Conservation (phyloP, 2,329 filamentous ascomycete species). For the Gliomastix tumulicola region DNA sequence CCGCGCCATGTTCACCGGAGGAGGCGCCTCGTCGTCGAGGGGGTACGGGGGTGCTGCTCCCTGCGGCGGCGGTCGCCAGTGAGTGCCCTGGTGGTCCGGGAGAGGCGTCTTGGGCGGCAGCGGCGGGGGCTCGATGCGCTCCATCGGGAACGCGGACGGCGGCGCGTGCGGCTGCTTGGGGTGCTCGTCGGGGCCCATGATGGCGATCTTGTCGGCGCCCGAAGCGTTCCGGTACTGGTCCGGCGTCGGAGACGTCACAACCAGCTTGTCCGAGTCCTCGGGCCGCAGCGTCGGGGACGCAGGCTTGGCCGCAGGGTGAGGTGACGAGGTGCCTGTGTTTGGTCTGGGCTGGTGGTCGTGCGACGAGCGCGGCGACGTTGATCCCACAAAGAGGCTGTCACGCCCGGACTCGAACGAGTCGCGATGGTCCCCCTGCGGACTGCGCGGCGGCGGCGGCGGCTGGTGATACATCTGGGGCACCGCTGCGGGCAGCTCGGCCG, state of each 20-base stretch:
- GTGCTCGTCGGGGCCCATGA: conserved; percentile 52
- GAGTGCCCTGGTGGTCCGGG: conserved; percentile 34
- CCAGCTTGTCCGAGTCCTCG: conserved; percentile 45
- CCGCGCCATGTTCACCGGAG: conserved; percentile 74
- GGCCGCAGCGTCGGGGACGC: conserved; percentile 14
- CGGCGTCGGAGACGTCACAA: conserved; percentile 50
- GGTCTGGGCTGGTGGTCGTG: background rate
- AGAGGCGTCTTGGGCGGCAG: conserved; percentile 73
- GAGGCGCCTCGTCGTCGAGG: conserved; percentile 71
- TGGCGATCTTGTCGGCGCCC: conserved; percentile 62
- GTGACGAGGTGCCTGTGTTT: background rate
- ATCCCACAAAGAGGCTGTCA: conserved; percentile 38
- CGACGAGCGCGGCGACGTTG: conserved; percentile 11
- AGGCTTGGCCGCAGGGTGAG: background rate
- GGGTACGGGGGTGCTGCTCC: conserved; percentile 65
- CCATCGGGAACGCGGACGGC: conserved; percentile 17
- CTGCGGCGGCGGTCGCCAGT: background rate
- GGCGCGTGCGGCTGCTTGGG: conserved; percentile 30
- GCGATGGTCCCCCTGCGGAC: conserved; percentile 33
- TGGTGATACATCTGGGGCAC: conserved; percentile 27
- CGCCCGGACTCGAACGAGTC: conserved; percentile 51
- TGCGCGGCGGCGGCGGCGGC: conserved; percentile 26
- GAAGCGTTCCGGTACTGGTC: conserved; percentile 49
- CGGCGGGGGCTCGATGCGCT: conserved; percentile 56
- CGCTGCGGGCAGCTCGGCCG: conserved; percentile 53